Conservation (phyloP, 306 rosid species). For the Betula pendula region DNA sequence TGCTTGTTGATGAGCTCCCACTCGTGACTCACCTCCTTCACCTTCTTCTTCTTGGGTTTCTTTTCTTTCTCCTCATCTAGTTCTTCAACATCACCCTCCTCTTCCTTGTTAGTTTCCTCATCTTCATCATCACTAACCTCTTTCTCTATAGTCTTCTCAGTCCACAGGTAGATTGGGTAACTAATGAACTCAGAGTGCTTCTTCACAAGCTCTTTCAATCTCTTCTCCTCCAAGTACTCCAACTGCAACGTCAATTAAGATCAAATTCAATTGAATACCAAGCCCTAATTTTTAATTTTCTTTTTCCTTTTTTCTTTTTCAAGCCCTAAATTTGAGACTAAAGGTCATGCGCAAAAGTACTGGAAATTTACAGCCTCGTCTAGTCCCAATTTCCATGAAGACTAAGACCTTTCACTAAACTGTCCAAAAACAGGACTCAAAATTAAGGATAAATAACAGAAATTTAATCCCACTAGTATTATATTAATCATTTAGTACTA, state of each 20-base stretch:
- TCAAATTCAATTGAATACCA: background rate
- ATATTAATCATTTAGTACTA: no score
- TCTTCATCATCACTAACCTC: constrained; percentile 37
- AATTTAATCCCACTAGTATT: no score
- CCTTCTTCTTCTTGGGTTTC: constrained; percentile 31
- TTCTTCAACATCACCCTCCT: constrained; percentile 35
- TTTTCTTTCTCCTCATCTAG: constrained; percentile 33
- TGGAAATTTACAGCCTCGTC: no score
- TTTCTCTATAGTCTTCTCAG: constrained; percentile 31
- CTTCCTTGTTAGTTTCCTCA: constrained; percentile 26
- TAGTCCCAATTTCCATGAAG: no score
- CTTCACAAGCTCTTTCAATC: constrained; percentile 36
- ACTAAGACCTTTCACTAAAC: background rate
- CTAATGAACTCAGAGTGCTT: constrained; percentile 41
- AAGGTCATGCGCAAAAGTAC: background rate
- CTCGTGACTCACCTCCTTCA: constrained; percentile 32
- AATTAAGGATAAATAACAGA: no score
- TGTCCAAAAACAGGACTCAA: background rate
- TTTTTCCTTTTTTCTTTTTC: no score
- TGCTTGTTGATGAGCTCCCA: constrained; percentile 38
- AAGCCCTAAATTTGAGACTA: background rate
- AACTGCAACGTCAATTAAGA: background rate
- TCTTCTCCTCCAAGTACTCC: constrained; percentile 42
- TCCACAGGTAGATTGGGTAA: constrained; percentile 32
- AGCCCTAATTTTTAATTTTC: no score